A percentile compares a stretch with the other conserved stretches of the same genome.
Conservation (phyloP, 805 yeast species). For the Candida pini region DNA sequence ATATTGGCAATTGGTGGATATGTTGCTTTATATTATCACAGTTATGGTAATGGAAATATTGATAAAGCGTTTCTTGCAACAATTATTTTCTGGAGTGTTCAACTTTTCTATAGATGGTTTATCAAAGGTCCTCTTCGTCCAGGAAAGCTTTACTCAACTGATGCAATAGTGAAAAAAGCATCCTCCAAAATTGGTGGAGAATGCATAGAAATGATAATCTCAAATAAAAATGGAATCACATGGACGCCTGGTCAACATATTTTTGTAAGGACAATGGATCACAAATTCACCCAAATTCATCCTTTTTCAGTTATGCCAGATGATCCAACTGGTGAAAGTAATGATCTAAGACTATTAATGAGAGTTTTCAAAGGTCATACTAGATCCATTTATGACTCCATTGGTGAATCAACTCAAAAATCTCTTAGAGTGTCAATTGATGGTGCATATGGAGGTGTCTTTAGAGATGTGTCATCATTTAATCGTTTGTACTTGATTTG, state of each 20-base stretch:
- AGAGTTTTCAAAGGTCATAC: slow-evolving; percentile 46
- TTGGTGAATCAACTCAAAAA: slow-evolving; percentile 25
- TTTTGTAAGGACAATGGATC: slow-evolving; percentile 40
- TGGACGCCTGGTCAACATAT: slow-evolving; percentile 57
- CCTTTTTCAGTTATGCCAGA: slow-evolving; percentile 48
- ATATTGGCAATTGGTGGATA: slow-evolving; percentile 42
- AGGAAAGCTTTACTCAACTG: slow-evolving; percentile 26
- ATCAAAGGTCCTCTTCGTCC: slow-evolving; percentile 44
- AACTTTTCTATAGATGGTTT: slow-evolving; percentile 40
- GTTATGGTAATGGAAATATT: slow-evolving; percentile 28
- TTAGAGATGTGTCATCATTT: slow-evolving; percentile 40
- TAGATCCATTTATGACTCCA: slow-evolving; percentile 22
- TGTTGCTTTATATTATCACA: slow-evolving; percentile 43
- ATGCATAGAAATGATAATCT: slow-evolving; percentile 32
- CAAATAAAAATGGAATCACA: slow-evolving; percentile 28
- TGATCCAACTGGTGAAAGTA: slow-evolving; percentile 13
- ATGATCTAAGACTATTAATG: slow-evolving; percentile 38
- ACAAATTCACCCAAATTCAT: slow-evolving; percentile 44
- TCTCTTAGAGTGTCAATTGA: slow-evolving; percentile 36
- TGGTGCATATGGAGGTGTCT: slow-evolving; percentile 55
- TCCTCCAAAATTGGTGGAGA: slow-evolving; percentile 31
- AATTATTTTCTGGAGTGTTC: slow-evolving; percentile 45
- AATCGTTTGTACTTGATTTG: slow-evolving; percentile 37
- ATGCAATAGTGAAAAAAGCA: slow-evolving; percentile 20
- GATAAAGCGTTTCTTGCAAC: slow-evolving; percentile 45